Percentiles rank a stretch among this genome's conserved stretches.
Evolutionary conservation across 371 early-diverging fungal genomes (phyloP).

Genomic region (Nematocida displodere): DNA sequence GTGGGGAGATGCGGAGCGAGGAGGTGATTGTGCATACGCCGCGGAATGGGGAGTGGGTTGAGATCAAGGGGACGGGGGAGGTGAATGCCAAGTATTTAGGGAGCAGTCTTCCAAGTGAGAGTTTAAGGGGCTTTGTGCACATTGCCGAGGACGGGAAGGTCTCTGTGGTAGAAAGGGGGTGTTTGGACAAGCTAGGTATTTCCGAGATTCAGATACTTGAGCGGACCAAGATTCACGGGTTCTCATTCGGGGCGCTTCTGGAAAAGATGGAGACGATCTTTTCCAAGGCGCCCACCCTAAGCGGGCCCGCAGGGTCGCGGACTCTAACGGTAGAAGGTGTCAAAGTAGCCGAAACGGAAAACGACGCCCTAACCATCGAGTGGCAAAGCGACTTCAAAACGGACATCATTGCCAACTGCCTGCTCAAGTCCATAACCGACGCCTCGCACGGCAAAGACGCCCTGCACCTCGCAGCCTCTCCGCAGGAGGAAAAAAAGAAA

Average conservation of each 20-base stretch:
- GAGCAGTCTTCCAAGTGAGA: background rate
- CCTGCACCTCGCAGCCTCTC: background rate
- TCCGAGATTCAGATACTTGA: conserved; percentile 36
- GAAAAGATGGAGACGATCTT: background rate
- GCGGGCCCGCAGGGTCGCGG: background rate
- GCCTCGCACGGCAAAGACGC: background rate
- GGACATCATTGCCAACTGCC: conserved; percentile 42
- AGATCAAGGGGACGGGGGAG: conserved; percentile 74
- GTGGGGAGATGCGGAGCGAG: conserved; percentile 73
- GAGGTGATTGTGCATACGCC: conserved; percentile 78
- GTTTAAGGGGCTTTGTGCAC: conserved; percentile 35
- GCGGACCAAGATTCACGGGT: conserved; percentile 15
- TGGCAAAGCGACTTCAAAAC: conserved; percentile 40
- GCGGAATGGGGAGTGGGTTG: conserved; percentile 82
- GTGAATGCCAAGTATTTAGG: conserved; percentile 47
- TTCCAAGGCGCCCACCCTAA: background rate
- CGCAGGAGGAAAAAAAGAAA: background rate
- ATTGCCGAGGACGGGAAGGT: conserved; percentile 48
- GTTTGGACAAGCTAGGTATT: background rate
- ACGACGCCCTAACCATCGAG: background rate
- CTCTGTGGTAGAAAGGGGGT: conserved; percentile 25
- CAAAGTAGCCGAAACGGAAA: background rate
- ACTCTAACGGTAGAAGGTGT: conserved; percentile 23
- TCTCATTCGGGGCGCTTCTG: conserved; percentile 12
- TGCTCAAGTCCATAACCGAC: conserved; percentile 32